Conservation (phyloP, 1,284 basidiomycete genomes). For the Hypsizygus ulmarius region DNA sequence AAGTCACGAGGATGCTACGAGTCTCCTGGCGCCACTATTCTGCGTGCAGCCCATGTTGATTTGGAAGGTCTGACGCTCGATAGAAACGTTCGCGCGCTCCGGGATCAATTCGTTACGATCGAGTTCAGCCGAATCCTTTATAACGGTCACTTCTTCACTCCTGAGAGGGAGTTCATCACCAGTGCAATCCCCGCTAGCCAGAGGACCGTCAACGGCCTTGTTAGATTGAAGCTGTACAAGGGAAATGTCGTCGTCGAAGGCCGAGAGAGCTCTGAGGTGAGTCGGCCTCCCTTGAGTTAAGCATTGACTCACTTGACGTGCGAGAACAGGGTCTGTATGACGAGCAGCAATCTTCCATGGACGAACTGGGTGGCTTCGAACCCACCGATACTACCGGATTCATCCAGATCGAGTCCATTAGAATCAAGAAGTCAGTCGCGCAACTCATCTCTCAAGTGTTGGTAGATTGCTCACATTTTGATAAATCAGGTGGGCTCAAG, state of each 20-base stretch:
- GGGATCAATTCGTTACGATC: conserved; percentile 94
- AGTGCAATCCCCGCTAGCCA: conserved; percentile 90
- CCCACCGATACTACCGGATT: conserved; percentile 91
- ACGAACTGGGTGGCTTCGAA: conserved; percentile 97
- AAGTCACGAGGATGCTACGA: conserved; percentile 99
- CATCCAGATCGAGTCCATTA: conserved; percentile 93
- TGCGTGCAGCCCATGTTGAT: conserved; percentile 94
- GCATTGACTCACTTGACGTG: conserved; percentile 5
- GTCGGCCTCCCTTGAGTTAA: conserved; percentile 16
- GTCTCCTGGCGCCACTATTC: conserved; percentile 93
- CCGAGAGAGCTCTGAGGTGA: conserved; percentile 82
- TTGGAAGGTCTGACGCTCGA: conserved; percentile 97
- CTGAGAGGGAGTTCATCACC: conserved; percentile 94
- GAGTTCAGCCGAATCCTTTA: conserved; percentile 92
- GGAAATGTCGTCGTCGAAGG: conserved; percentile 96
- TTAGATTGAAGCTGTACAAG: conserved; percentile 92
- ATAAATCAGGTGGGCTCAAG: conserved; percentile 70
- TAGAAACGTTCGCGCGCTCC: conserved; percentile 91
- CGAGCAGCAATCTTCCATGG: conserved; percentile 97
- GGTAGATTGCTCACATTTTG: conserved; percentile 6
- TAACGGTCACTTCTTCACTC: conserved; percentile 97
- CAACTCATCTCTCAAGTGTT: conserved; percentile 11
- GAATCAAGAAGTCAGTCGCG: conserved; percentile 93
- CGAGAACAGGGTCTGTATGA: conserved; percentile 82
- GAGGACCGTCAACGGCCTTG: conserved; percentile 93